phyloP scores from a whole-genome alignment of 2,329 filamentous ascomycete genomes.

The Chrysosporium keratinophilum region DNA sequence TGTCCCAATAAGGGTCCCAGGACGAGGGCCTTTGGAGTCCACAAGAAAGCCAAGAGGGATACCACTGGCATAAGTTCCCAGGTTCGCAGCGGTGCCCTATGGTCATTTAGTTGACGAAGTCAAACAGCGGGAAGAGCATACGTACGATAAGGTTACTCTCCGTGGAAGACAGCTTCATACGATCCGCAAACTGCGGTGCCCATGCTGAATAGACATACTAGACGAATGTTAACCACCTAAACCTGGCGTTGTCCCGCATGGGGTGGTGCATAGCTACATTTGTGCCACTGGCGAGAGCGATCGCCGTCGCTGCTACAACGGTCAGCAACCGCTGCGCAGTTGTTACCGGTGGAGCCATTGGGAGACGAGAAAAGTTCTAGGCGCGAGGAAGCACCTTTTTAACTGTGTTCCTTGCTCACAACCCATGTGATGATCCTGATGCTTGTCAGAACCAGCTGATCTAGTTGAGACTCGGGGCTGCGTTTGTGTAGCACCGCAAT shows the following conservation, averaged over 20 bases:
- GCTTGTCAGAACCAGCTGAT: background rate
- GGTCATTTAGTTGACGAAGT: conserved; percentile 23
- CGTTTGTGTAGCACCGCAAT: too few relatives aligned
- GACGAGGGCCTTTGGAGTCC: conserved; percentile 68
- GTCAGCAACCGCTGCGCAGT: conserved; percentile 59
- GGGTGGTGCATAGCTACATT: conserved; percentile 49
- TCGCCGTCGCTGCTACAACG: conserved; percentile 71
- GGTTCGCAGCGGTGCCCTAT: conserved; percentile 45
- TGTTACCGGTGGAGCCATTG: conserved; percentile 19
- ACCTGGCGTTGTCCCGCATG: conserved; percentile 10
- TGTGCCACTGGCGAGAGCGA: conserved; percentile 82
- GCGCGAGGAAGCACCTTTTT: conserved; percentile 5
- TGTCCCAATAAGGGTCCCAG: conserved; percentile 65
- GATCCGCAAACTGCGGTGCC: conserved; percentile 88
- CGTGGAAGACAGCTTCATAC: conserved; percentile 77
- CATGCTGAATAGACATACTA: conserved; percentile 98
- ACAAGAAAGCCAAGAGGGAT: conserved; percentile 83
- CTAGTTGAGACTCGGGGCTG: background rate
- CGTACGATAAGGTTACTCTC: conserved; percentile 80
- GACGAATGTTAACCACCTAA: conserved; percentile 13
- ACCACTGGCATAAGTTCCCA: conserved; percentile 89
- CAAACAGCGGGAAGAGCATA: conserved; percentile 10
- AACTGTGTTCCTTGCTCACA: background rate
- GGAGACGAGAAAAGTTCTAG: background rate
- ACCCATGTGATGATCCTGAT: conserved; percentile 3